Conservation (phyloP, 2,329 filamentous ascomycete species). For the Verticillium isaacii region DNA sequence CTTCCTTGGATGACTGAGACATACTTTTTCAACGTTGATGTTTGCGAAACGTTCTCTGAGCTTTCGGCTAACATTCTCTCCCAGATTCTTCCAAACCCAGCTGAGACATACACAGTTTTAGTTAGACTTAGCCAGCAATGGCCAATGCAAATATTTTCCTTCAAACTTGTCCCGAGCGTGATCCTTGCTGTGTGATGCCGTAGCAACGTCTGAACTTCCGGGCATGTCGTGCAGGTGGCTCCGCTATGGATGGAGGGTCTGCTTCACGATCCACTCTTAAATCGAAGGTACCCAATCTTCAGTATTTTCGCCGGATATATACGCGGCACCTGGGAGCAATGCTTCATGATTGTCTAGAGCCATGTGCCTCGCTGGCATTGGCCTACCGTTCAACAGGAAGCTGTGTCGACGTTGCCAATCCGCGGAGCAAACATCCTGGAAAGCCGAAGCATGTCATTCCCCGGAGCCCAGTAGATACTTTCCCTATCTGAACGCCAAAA, state of each 20-base stretch:
- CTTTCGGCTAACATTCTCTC: not conserved
- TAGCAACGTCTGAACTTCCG: not conserved
- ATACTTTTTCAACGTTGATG: constrained; percentile 9
- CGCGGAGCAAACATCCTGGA: not conserved
- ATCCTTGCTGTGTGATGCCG: not conserved
- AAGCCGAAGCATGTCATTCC: not conserved
- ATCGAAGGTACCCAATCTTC: no score
- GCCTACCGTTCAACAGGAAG: no score
- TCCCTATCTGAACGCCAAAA: not conserved
- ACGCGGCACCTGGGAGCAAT: no score
- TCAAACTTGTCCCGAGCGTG: not conserved
- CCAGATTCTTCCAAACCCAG: not conserved
- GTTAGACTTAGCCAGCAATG: not conserved
- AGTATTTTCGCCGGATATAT: no score
- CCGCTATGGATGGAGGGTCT: no score
- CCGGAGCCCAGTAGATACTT: not conserved
- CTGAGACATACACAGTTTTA: not conserved
- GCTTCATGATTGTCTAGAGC: no score
- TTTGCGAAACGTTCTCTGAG: not conserved
- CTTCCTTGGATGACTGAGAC: constrained; percentile 77
- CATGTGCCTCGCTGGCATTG: no score
- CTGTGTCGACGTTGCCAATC: not conserved
- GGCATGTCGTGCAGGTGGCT: not conserved
- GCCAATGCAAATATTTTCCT: not conserved
- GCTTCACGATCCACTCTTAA: no score